phyloP scores from a whole-genome alignment of 2,329 filamentous ascomycete species.

The Colletotrichum karsti region DNA sequence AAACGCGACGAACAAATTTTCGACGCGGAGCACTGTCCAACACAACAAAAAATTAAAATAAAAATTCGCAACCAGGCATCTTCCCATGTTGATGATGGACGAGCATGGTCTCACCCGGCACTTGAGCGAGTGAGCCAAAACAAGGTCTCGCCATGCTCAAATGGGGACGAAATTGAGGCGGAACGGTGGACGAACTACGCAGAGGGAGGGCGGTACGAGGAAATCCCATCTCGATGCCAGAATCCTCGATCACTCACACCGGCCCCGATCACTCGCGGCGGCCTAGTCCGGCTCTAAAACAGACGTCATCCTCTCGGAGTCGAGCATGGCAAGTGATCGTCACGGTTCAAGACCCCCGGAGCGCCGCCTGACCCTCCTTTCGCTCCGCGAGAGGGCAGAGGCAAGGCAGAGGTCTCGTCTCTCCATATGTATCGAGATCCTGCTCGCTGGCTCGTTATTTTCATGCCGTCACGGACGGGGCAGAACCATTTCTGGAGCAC shows the following conservation, averaged over 20 bases:
- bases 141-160: slow-evolving; percentile 1
- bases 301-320: slow-evolving; percentile 24
- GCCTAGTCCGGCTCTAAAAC: slow-evolving; percentile 21
- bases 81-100: slow-evolving; percentile 7
- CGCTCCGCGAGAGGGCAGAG: background rate
- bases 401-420: background rate
- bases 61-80: slow-evolving; percentile 18
- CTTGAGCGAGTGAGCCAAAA: background rate
- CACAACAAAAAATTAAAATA: slow-evolving; percentile 13
- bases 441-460: slow-evolving; percentile 13
- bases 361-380: slow-evolving; percentile 14
- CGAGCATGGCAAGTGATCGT: slow-evolving; percentile 24
- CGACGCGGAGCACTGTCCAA: background rate
- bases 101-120: slow-evolving; percentile 17
- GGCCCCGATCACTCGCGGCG: slow-evolving; percentile 22
- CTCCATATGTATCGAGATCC: slow-evolving; percentile 22
- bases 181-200: background rate
- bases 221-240: slow-evolving; percentile 20
- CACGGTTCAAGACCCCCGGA: slow-evolving; percentile 6
- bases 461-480: background rate
- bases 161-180: background rate
- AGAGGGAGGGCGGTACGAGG: slow-evolving; percentile 24
- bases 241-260: slow-evolving; percentile 26
- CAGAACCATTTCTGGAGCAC: slow-evolving; percentile 9
- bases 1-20: slow-evolving; percentile 9